Percentiles rank a stretch among this genome's conserved stretches.
Evolutionary conservation across 2,329 filamentous ascomycete species (phyloP).

Genomic region (Alternaria conjuncta): DNA sequence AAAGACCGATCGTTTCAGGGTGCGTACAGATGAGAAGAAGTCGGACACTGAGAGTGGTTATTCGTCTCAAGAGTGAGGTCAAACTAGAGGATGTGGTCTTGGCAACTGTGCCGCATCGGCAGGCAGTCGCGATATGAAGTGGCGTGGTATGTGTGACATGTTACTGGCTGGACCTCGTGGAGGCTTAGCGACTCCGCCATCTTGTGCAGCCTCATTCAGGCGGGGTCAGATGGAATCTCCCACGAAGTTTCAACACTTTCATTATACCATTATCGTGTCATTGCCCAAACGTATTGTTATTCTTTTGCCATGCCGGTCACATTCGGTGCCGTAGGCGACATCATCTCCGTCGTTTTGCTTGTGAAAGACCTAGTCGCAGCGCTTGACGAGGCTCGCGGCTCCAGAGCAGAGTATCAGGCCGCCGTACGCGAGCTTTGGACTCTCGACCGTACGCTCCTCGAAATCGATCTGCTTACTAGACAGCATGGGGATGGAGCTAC

Average conservation of each 20-base stretch:
- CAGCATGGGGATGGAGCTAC: background rate
- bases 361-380: constrained; percentile 37
- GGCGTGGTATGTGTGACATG: background rate
- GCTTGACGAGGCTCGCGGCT: constrained; percentile 37
- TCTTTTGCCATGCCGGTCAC: background rate
- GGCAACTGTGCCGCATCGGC: background rate
- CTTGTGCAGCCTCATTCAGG: background rate
- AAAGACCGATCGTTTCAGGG: constrained; percentile 30
- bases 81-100: background rate
- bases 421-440: constrained; percentile 33
- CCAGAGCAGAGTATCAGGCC: constrained; percentile 37
- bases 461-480: constrained; percentile 21
- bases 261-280: too few relatives aligned
- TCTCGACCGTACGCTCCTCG: constrained; percentile 18
- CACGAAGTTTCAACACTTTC: background rate
- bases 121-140: background rate
- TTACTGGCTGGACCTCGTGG: background rate
- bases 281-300: too few relatives aligned
- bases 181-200: background rate
- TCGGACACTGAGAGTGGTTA: constrained; percentile 10
- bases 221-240: background rate
- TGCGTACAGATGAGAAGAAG: constrained; percentile 16
- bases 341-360: constrained; percentile 34
- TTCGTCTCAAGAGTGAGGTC: background rate
- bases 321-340: constrained; percentile 18